A percentile compares a stretch with the other conserved stretches of the same genome.
Evolutionary conservation across 208 protist species (phyloP).

Genomic region (Leishmania martiniquensis): DNA sequence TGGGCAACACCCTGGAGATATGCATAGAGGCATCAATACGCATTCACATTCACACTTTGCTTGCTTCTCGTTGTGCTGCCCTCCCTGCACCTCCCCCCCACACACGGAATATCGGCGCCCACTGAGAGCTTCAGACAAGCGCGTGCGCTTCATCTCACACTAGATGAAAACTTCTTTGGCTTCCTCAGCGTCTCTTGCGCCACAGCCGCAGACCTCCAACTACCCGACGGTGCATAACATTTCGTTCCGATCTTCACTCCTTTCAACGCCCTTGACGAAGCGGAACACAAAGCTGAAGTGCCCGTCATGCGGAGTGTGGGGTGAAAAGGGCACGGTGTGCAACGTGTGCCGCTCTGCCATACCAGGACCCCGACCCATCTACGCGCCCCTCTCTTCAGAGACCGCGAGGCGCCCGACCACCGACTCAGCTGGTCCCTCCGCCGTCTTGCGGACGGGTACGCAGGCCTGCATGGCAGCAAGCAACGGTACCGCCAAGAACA

Average conservation of each 20-base stretch:
- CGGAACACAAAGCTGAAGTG: slow-evolving; percentile 34
- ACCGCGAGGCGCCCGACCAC: neutral
- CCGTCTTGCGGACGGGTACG: neutral
- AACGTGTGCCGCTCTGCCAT: slow-evolving; percentile 16
- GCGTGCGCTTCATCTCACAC: neutral
- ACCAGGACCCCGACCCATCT: slow-evolving; percentile 17
- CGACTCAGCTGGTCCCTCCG: too few relatives aligned
- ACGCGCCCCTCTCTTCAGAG: neutral
- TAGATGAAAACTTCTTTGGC: neutral
- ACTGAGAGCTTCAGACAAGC: neutral
- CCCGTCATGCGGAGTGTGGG: slow-evolving; percentile 28
- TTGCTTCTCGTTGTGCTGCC: neutral
- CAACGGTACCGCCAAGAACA: neutral
- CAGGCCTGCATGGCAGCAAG: neutral
- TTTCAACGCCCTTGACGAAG: neutral
- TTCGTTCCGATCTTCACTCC: slow-evolving; percentile 9
- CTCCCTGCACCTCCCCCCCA: neutral
- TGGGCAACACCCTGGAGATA: neutral
- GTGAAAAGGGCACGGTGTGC: slow-evolving; percentile 23
- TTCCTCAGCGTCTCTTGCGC: slow-evolving; percentile 7
- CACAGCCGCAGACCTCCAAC: slow-evolving; percentile 28
- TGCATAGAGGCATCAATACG: neutral
- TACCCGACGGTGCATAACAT: slow-evolving; percentile 32
- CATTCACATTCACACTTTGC: neutral
- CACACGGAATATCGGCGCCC: neutral